Evolutionary conservation across 2,329 filamentous ascomycete species (phyloP), one percentile per base, ranked within the genome.

Genomic region (Aspergillus texensis): DNA sequence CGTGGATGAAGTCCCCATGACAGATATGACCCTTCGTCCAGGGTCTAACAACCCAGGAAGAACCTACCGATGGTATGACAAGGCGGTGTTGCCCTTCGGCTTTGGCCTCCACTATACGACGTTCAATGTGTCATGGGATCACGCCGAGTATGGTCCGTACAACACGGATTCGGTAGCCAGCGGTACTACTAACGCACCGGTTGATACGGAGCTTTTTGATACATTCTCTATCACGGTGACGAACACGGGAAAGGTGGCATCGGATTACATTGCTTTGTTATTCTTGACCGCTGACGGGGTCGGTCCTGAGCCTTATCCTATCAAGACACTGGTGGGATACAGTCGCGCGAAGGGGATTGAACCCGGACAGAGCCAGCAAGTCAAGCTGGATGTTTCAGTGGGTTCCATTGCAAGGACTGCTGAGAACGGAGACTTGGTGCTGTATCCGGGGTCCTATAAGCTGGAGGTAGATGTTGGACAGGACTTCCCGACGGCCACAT

Each of bases 21-120:
- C 70, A 16, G 77, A 80, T 65, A 75, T 77, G 71, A 68, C 65
- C 34, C 70, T 79, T 24, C 71, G 75, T 21, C 73, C 77, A 0
- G 73, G 65, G 6, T 12, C 50, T 16, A 32, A 28, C 28, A 72
- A 67, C 30, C 78, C 77, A 3, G 78, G 78, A 1, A 69, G 77
- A 16, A 80, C 78, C 8, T 80, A 80, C 65, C 72, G 74, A 58
- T 80, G 77, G 77, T 79, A 78, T 65, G 64, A 71, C n/a, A 61
- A 76, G 11, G 61, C 71, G 1, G 75, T 79, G 5, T 57, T 77
- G 10, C 71, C 73, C 2, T 80, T 79, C 65, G 78, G 78, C 5
- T 76, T 73, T 58, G 78, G 78, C 0, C 62, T 80, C 43, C 77
- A 79, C 66, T 80, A 80, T 65, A 80, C 78, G 16, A 75, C 70